Base-by-base conservation (phyloP, 176 grass and related monocot genomes). In the Ampelocalamus luodianensis region DNA sequence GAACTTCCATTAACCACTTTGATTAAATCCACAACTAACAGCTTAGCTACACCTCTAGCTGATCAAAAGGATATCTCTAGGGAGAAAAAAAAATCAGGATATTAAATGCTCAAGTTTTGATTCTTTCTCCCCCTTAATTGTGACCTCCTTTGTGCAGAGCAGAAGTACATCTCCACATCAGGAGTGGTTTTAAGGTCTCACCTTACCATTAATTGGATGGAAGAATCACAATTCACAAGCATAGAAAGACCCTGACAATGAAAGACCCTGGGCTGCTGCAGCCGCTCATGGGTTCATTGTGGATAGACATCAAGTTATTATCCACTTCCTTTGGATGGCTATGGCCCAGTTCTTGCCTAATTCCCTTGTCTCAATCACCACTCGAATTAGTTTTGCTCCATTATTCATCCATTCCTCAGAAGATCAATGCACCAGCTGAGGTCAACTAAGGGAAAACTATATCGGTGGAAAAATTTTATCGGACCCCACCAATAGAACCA, bases 291-390 rank as follows among this genome's bases (percentile, higher is more conserved):
- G n/a, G 70, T 4, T 72, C 40, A 39, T 82, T 77, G 29, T 78
- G 86, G 86, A 88, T 88, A 88, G 63, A 46, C 79, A 83, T 83
- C 43, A 50, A 32, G 79, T 82, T 77, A 54, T 82, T 77, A 65
- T 82, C 86, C 59, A 74, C 77, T 87, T 74, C 60, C 61, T 67
- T 22, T 63, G 63, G 42, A 77, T 71, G 65, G 42, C 26, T 26
- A 20, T 48, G 85, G 24, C 61, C 49, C 49, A 68, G 71, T 40
- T 76, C 71, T 46, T 36, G 71, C 64, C 79, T 82, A 77, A 88
- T 77, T 83, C 69, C 16, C 32, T 32, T 54, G 86, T 78, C 86
- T 2, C 72, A 11, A 77, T 88, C 79, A 71, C 36, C 72, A 27
- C 73, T 12, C 44, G 6, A 50, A 77, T 61, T 62, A 40, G 70